Evolutionary conservation across 768 basidiomycete genomes (phyloP), one percentile per base, ranked within the genome.

Genomic region (Pisolithus tinctorius): DNA sequence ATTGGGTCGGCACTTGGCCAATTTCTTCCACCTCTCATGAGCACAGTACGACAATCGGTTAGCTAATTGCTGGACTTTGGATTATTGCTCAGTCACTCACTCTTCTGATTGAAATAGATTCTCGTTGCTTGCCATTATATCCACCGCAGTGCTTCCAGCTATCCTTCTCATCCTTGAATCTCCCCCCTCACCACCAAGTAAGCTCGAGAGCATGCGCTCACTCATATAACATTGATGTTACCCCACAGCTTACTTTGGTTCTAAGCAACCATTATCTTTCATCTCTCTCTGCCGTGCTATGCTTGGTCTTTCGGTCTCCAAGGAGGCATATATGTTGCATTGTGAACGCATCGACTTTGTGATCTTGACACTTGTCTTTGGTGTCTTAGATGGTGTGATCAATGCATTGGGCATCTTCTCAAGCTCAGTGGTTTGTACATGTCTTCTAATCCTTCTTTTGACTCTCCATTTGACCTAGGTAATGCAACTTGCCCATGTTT

Each of bases 171-270:
- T 93, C 23, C 60, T 71, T 2, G 71, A 71, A 27, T 72, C 75
- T 1, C 90, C 90, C 8, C 87, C 88, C 20, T 82, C 76, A 7
- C 90, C 90, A 30, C 90, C 90, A 0, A 91, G 89, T 92, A 65
- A 11, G 34, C 11, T 13, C 14, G 13, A 13, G 13, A 34, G 11
- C 34, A 11, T 14, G 4, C 34, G 10, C 34, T 34, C 34, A 11
- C 11, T 4, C 10, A 34, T 34, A 4, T 1, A 13, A 34, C 34
- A 17, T 25, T 45, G 7, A 39, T 34, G 17, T 41, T 16, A 42
- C 40, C 52, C 48, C 52, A 11, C 56, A 87, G 86, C 86, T 0
- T 85, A 79, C 63, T 72, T 86, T 16, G 86, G 78, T 10, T 80
- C 85, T 14, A 77, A 78, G 58, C 70, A 74, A 14, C 69, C 79